These are phyloP conservation scores for Holtermanniella nyarrowii DNA, from an alignment of 768 basidiomycete genomes.

Conservation along the genomic window DNA sequence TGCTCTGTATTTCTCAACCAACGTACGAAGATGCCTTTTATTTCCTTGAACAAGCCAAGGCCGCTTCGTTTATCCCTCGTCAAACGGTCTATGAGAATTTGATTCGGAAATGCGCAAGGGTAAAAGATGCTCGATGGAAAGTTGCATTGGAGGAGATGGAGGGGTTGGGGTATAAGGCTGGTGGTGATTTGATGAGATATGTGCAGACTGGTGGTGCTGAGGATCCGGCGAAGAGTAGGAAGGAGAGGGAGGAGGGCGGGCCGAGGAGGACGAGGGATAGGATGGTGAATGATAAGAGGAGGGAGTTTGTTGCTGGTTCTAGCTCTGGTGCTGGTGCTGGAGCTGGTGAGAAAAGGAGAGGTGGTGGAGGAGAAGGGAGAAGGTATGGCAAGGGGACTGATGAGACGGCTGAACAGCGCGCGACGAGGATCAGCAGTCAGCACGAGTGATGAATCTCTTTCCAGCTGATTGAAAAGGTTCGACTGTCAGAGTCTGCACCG, in stretches of 20 bases:
- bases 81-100: slow-evolving; percentile 52
- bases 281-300: slow-evolving; percentile 1
- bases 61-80: slow-evolving; percentile 49
- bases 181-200: neutral
- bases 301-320: slow-evolving; percentile 1
- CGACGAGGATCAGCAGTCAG: neutral
- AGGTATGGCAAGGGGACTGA: slow-evolving; percentile 4
- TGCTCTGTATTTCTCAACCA: slow-evolving; percentile 58
- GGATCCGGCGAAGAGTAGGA: neutral
- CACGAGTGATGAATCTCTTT: neutral
- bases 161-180: slow-evolving; percentile 13
- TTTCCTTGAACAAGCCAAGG: slow-evolving; percentile 82
- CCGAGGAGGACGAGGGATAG: neutral
- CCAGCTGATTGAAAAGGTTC: no score
- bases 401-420: no score
- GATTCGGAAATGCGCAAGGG: slow-evolving; percentile 50
- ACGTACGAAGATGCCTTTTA: slow-evolving; percentile 78
- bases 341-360: no score
- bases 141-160: slow-evolving; percentile 62
- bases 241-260: neutral
- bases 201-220: slow-evolving; percentile 1
- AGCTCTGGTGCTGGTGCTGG: no score
- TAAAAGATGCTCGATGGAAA: slow-evolving; percentile 54
- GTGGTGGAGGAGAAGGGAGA: no score
- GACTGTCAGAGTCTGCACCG: no score